These are phyloP conservation scores for Hyaloperonospora arabidopsidis DNA, from an alignment of 352 stramenopile species.

Conservation along the genomic window DNA sequence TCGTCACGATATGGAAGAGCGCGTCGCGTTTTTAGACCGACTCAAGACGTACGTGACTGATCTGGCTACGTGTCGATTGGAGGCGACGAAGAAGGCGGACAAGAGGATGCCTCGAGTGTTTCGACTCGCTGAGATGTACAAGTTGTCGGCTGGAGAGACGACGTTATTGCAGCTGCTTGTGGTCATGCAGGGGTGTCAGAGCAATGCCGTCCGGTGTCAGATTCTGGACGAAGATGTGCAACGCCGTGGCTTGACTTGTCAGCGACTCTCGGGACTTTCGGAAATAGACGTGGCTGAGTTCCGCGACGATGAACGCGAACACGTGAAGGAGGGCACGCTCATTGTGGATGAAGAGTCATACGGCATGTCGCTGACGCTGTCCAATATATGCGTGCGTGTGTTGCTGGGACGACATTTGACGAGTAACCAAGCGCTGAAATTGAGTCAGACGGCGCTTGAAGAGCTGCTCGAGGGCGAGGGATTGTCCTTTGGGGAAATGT, in stretches of 20 bases:
- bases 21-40: conserved; percentile 53
- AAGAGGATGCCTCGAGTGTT: conserved; percentile 54
- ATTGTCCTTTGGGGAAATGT: conserved; percentile 48
- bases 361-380: conserved; percentile 62
- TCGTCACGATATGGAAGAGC: conserved; percentile 70
- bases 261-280: conserved; percentile 70
- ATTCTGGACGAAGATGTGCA: conserved; percentile 80
- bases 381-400: conserved; percentile 76
- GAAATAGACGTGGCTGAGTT: conserved; percentile 85
- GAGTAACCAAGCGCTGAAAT: conserved; percentile 76
- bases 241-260: conserved; percentile 63
- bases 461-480: conserved; percentile 68
- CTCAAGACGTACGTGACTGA: conserved; percentile 58
- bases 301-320: conserved; percentile 71
- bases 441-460: conserved; percentile 80
- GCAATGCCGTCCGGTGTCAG: conserved; percentile 74
- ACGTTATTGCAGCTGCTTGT: conserved; percentile 77
- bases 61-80: conserved; percentile 44
- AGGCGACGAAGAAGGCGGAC: conserved; percentile 30
- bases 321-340: conserved; percentile 84
- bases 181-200: conserved; percentile 78
- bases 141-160: conserved; percentile 60
- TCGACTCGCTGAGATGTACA: conserved; percentile 68
- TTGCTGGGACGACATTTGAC: conserved; percentile 65
- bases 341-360: conserved; percentile 82